Evolutionary conservation across 163 green algal species (phyloP).

Genomic region (Volvox carteri): DNA sequence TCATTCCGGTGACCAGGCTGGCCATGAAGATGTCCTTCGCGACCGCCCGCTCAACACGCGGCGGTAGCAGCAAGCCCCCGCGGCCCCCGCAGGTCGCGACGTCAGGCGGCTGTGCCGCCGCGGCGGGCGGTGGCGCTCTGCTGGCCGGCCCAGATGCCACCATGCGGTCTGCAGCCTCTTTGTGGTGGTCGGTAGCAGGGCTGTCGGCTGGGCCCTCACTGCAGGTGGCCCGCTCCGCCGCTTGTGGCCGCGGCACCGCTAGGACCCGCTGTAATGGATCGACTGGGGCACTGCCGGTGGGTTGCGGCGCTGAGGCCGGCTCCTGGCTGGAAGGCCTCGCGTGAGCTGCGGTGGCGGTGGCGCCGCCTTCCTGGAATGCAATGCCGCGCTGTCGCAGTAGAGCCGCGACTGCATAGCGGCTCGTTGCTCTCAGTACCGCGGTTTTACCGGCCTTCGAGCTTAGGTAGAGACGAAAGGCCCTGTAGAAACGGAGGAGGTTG

Average conservation of each 20-base stretch:
- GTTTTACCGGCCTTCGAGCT: slow-evolving; percentile 82
- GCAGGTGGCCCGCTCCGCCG: too few species aligned
- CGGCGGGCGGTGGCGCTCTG: too few species aligned
- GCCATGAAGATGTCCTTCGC: slow-evolving; percentile 20
- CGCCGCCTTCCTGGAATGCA: neutral
- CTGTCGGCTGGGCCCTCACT: too few species aligned
- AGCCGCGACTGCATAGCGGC: slow-evolving; percentile 20
- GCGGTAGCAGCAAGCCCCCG: neutral
- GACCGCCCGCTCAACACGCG: neutral
- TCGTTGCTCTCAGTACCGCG: slow-evolving; percentile 51
- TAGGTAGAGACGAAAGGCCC: slow-evolving; percentile 84
- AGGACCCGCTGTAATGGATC: too few species aligned
- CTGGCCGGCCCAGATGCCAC: too few species aligned
- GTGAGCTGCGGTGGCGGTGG: too few species aligned
- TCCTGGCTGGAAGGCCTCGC: too few species aligned
- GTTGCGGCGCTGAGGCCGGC: too few species aligned
- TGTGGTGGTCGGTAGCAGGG: too few species aligned
- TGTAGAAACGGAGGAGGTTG: slow-evolving; percentile 14
- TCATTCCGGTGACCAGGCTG: slow-evolving; percentile 29
- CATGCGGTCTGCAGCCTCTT: too few species aligned
- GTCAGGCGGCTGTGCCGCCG: neutral
- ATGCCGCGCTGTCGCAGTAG: slow-evolving; percentile 18
- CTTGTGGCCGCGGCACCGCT: too few species aligned
- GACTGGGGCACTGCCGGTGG: too few species aligned
- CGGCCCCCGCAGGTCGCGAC: neutral